Base-by-base conservation (phyloP, 2,329 filamentous ascomycete species). In the Purpureocillium takamizusanense region DNA sequence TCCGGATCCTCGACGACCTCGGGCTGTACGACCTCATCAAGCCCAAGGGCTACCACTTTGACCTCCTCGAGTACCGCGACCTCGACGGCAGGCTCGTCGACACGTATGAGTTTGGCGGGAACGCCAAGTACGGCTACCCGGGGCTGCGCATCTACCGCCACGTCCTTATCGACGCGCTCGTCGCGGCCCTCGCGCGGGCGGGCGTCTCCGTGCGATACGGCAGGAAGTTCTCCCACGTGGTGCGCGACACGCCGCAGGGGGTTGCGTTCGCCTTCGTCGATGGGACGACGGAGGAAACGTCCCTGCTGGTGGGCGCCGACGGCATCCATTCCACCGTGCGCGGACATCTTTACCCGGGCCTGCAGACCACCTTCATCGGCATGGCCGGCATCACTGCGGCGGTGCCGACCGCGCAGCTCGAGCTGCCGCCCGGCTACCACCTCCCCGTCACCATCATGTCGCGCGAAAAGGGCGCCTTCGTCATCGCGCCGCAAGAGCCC, bases 241-340 rank as follows among this genome's bases (percentile, higher is more conserved):
- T 65, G 2, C 47, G 51, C 0, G 68, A 74, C 38, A 56, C 54
- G 0, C 54, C 60, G 0, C 40, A 61, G 0, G 50, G 51, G 0
- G 68, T 76, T 0, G 61, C 54, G 1, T 71, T 69, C 45, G 59
- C 59, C 11, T 72, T 78, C 39, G 53, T 53, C 0, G 67, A 75
- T 38, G 72, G 69, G 1, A 59, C 59, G 0, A 56, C 49, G 0
- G 56, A 47, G 1, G 51, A 46, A 0, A 67, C 70, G 0, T 46
- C 55, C 2, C 49, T 74, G 11, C 62, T 81, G 0, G 58, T 79
- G 13, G 76, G 74, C 0, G 71, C 73, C 0, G 76, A 81, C 41
- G 76, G 76, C 1, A 79, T 80, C 36, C 72, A 79, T 49, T 78
- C 74, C 1, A 60, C 56, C 0, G 70, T 79, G 0, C 64, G 74